Evolutionary conservation across 306 rosid genomes (phyloP), one percentile per base, ranked within the genome.

Genomic region (Prosopis cineraria): DNA sequence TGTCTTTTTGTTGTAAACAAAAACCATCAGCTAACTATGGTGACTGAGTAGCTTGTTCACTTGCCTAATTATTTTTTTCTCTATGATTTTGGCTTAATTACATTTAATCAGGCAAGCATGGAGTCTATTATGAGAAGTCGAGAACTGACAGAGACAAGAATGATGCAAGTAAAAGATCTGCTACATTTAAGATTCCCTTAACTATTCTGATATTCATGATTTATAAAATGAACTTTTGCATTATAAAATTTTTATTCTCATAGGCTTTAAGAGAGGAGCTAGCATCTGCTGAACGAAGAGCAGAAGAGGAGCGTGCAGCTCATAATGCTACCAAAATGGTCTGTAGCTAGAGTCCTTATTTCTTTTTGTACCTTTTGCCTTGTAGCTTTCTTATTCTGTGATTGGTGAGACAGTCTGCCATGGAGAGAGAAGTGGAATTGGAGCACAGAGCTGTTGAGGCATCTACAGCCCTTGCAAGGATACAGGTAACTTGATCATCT

Each of bases 381-480:
- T 72, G 39, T 65, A 41, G 68, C 81, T 55, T 68, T 70, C 56
- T 29, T 78, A 73, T 75, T 72, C 58, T 60, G 55, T 83, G 64
- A 78, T 70, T 84, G 78, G 60, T 79, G 56, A 73, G 76, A 84
- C 88, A 95, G 99, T 98, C 98, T 79, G 83, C 91, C 34, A 95
- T 95, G 99, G 98, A 86, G 87, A 95, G 99, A 83, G 98, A 95
- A 87, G 97, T 95, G 60, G 98, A 95, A 65, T 79, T 95, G 97
- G 99, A 95, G 89, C 99, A 95, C 39, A 89, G 98, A 87, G 98
- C 96, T 71, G 73, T 95, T 68, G 96, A 92, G 74, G 87, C 98
- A 73, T 93, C 99, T 69, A 84, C 98, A 16, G 99, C 97, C 68
- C 98, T 95, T 50, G 99, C 91, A 14, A 87, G 99, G 83, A 90